Percentiles rank a stretch among this genome's conserved stretches.
These are phyloP conservation scores for Suillus fuscotomentosus DNA, from an alignment of 768 basidiomycete genomes.

Conservation along the genomic window DNA sequence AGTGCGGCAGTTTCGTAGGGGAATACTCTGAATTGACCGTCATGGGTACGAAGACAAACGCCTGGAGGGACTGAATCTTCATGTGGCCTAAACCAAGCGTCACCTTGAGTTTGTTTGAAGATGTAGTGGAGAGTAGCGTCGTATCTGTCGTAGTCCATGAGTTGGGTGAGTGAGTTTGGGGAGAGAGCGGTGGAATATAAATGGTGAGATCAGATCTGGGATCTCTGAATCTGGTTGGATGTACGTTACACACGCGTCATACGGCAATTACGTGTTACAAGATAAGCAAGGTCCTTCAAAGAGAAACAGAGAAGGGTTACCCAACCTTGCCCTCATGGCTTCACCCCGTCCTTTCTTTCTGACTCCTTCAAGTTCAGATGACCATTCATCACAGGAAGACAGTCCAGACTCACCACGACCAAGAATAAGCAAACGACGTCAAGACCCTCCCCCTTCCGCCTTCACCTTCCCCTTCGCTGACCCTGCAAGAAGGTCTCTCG, in stretches of 20 bases:
- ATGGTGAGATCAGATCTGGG: background rate
- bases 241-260: background rate
- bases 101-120: slow-evolving; percentile 38
- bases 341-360: slow-evolving; percentile 41
- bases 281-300: background rate
- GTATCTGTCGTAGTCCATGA: slow-evolving; percentile 35
- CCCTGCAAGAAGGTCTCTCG: background rate
- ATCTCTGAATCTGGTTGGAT: background rate
- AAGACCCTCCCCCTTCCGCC: slow-evolving; percentile 38
- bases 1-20: slow-evolving; percentile 53
- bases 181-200: background rate
- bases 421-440: background rate
- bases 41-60: slow-evolving; percentile 48
- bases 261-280: background rate
- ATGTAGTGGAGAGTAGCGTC: slow-evolving; percentile 27
- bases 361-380: slow-evolving; percentile 20
- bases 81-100: slow-evolving; percentile 54
- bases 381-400: slow-evolving; percentile 16
- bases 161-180: background rate
- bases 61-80: slow-evolving; percentile 46
- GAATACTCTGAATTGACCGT: slow-evolving; percentile 51
- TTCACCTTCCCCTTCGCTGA: slow-evolving; percentile 43
- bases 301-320: background rate
- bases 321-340: slow-evolving; percentile 11
- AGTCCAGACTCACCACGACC: slow-evolving; percentile 22